These are phyloP conservation scores for Inga leiocalycina DNA, from an alignment of 306 rosid species.

Conservation along the genomic window DNA sequence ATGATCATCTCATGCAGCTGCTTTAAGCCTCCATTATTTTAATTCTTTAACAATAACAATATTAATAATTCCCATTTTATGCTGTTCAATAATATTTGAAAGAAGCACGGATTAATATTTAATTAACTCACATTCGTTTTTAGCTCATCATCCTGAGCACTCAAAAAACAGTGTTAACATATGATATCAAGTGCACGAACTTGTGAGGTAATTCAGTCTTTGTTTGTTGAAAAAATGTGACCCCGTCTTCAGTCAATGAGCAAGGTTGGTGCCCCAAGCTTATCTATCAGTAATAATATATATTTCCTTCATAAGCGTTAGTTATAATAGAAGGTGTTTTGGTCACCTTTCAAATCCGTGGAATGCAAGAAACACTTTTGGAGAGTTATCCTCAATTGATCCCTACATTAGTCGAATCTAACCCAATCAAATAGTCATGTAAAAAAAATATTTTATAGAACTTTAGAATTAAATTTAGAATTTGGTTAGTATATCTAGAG, in stretches of 20 bases:
- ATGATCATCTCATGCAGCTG: slow-evolving; percentile 31
- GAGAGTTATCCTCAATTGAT: no score
- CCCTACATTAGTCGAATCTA: no score
- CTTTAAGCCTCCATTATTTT: slow-evolving; percentile 40
- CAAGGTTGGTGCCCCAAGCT: background rate
- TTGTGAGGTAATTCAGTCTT: background rate
- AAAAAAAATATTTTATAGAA: no score
- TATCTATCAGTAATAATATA: no score
- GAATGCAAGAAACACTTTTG: no score
- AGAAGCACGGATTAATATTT: background rate
- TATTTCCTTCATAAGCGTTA: no score
- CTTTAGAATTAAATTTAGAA: no score
- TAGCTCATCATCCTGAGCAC: background rate
- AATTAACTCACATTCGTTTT: background rate
- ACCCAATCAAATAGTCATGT: no score
- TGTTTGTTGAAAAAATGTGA: slow-evolving; percentile 12
- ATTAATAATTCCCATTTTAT: background rate
- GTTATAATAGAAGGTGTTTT: no score
- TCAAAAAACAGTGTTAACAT: background rate
- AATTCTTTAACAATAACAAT: background rate
- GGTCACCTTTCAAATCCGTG: no score
- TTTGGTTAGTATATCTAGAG: no score
- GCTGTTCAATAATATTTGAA: background rate
- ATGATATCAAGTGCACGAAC: background rate
- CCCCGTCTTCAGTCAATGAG: background rate